These are phyloP conservation scores for Glycyrrhiza uralensis DNA, from an alignment of 306 rosid species.

Conservation along the genomic window DNA sequence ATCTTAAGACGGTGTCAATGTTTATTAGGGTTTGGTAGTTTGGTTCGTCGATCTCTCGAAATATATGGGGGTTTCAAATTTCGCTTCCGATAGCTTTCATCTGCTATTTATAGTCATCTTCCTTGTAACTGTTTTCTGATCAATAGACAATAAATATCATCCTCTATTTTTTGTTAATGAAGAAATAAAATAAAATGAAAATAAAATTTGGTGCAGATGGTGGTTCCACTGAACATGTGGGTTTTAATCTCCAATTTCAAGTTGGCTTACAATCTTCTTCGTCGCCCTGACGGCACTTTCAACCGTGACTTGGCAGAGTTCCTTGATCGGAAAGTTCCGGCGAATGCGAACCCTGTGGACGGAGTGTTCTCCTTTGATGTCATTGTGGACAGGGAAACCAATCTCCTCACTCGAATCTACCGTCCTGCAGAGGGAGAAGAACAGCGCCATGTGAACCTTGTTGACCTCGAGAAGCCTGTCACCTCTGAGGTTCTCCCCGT, in stretches of 20 bases:
- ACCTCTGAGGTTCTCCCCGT: conserved; percentile 67
- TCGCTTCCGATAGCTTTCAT: not conserved
- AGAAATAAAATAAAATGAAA: not conserved
- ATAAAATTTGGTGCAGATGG: conserved; percentile 50
- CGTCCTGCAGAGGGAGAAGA: conserved; percentile 61
- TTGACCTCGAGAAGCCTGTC: conserved; percentile 72
- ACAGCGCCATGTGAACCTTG: conserved; percentile 29
- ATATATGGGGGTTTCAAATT: not conserved
- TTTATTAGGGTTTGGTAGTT: conserved; percentile 28
- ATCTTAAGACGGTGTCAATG: not conserved
- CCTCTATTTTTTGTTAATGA: not conserved
- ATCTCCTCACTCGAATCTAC: conserved; percentile 68
- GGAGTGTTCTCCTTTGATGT: conserved; percentile 90
- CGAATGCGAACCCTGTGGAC: conserved; percentile 70
- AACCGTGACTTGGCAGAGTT: conserved; percentile 95
- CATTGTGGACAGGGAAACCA: conserved; percentile 60
- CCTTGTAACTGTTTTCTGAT: not conserved
- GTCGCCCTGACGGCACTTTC: conserved; percentile 96
- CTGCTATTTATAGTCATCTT: not conserved
- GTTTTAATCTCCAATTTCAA: conserved; percentile 94
- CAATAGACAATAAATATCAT: no score
- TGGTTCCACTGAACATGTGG: conserved; percentile 97
- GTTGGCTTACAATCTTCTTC: conserved; percentile 93
- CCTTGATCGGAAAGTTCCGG: conserved; percentile 77
- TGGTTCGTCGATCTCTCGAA: not conserved